Percentiles rank a stretch among this genome's conserved stretches.
Evolutionary conservation across 2,329 filamentous ascomycete species (phyloP).

Genomic region (Cadophora luteo-olivacea): DNA sequence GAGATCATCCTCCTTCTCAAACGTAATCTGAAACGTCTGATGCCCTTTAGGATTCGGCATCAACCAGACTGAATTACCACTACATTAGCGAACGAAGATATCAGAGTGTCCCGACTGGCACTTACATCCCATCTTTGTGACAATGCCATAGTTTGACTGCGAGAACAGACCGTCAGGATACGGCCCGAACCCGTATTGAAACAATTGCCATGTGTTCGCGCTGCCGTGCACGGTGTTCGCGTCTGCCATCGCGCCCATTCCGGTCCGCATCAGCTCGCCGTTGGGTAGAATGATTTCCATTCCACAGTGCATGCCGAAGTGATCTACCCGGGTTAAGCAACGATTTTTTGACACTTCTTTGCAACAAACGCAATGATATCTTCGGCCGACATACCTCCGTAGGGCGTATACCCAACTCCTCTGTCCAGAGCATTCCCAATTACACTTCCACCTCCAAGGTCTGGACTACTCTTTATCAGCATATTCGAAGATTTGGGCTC

Average conservation of each 20-base stretch:
- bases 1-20: slow-evolving; percentile 28
- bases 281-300: slow-evolving; percentile 53
- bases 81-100: background rate
- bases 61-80: slow-evolving; percentile 46
- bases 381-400: slow-evolving; percentile 39
- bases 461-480: slow-evolving; percentile 19
- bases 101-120: background rate
- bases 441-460: slow-evolving; percentile 50
- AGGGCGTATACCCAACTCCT: slow-evolving; percentile 53
- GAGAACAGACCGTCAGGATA: slow-evolving; percentile 54
- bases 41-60: slow-evolving; percentile 57
- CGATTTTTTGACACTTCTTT: background rate
- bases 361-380: background rate
- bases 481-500: background rate
- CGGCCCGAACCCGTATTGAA: slow-evolving; percentile 50
- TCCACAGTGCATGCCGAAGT: slow-evolving; percentile 49
- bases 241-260: slow-evolving; percentile 53
- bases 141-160: slow-evolving; percentile 59
- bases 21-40: slow-evolving; percentile 45
- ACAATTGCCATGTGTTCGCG: slow-evolving; percentile 48
- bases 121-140: slow-evolving; percentile 57
- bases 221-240: slow-evolving; percentile 39
- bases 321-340: slow-evolving; percentile 39
- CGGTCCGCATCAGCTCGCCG: slow-evolving; percentile 53
- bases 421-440: slow-evolving; percentile 54